Evolutionary conservation across 352 stramenopile species (phyloP), one percentile per base, ranked within the genome.

Genomic region (Phytophthora europaea): DNA sequence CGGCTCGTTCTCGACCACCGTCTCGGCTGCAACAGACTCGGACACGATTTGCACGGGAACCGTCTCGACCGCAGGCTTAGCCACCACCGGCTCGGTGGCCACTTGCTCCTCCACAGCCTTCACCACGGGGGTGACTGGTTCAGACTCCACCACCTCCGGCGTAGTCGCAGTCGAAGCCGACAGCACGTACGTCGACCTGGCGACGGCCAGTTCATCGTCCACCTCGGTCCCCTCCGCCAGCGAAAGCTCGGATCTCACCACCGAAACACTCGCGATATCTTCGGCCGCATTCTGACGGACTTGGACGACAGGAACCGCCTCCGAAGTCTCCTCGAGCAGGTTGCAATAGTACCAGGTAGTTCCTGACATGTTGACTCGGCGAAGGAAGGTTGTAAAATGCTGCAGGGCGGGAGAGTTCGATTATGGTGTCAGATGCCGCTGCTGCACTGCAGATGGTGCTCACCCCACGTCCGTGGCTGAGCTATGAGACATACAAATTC

Each of bases 321-420:
- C 33, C 2, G 43, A 73, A 43, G 72, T 38, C 22, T 56, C 47
- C 13, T 64, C 54, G 15, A 59, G 28, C 18, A 73, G n/a, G 51
- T 73, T 76, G 72, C 67, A 73, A 56, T 79, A 79, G 34, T 76
- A 79, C 72, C 72, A 79, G 38, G 26, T 47, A 26, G 52, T 34
- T 16, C 43, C 40, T 18, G 56, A 70, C 72, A 76, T 79, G 45
- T 65, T 79, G 10, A 16, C 26, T 54, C 7, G n/a, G 28, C 10
- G 54, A 52, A 50, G 62, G 16, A 31, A 64, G 36, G 10, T 43
- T 72, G 23, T 4, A 50, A 45, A 76, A 72, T 72, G 56, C 2
- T 31, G 18, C 33, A 45, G 60, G 67, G n/a, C 47, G 61, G 61
- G 40, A 65, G 67, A 75, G 68, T 75, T 66, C 62, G 61, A 58